These are phyloP conservation scores for Pleurotus eryngii DNA, from an alignment of 768 basidiomycete species.

Conservation along the genomic window DNA sequence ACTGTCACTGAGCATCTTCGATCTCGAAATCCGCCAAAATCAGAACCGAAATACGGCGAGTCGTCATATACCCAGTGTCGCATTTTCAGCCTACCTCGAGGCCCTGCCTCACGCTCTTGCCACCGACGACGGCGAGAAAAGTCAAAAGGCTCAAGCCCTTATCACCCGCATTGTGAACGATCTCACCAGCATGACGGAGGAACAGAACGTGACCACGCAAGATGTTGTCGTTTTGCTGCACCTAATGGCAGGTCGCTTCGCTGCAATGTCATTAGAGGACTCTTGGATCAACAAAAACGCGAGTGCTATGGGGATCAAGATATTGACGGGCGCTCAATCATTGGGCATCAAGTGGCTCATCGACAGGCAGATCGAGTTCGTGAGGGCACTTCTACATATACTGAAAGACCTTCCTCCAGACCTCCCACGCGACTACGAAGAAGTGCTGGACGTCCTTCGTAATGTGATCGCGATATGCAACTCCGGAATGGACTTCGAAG, in stretches of 20 bases:
- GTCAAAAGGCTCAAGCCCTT: conserved; percentile 54
- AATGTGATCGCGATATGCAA: conserved; percentile 63
- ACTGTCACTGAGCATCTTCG: conserved; percentile 69
- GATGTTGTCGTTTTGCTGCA: conserved; percentile 71
- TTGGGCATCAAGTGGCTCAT: conserved; percentile 76
- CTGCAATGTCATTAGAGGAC: conserved; percentile 85
- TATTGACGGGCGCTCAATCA: conserved; percentile 69
- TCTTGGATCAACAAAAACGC: conserved; percentile 88
- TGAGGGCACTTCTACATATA: conserved; percentile 86
- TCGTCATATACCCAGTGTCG: conserved; percentile 51
- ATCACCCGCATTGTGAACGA: conserved; percentile 64
- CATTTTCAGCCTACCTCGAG: conserved; percentile 75
- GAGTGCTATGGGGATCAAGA: conserved; percentile 80
- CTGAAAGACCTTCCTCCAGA: conserved; percentile 94
- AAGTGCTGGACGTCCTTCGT: conserved; percentile 74
- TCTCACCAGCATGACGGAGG: conserved; percentile 53
- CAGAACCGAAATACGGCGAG: conserved; percentile 49
- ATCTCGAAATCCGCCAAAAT: conserved; percentile 64
- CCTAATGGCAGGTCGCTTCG: conserved; percentile 80
- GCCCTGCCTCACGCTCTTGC: conserved; percentile 75
- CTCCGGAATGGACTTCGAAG: conserved; percentile 45
- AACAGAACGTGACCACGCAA: conserved; percentile 41
- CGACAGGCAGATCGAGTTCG: conserved; percentile 86
- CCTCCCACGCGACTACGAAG: conserved; percentile 75
- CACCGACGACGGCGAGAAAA: conserved; percentile 59